Conservation (phyloP, 176 grass and related monocot genomes). For the Pontederia paniculata region DNA sequence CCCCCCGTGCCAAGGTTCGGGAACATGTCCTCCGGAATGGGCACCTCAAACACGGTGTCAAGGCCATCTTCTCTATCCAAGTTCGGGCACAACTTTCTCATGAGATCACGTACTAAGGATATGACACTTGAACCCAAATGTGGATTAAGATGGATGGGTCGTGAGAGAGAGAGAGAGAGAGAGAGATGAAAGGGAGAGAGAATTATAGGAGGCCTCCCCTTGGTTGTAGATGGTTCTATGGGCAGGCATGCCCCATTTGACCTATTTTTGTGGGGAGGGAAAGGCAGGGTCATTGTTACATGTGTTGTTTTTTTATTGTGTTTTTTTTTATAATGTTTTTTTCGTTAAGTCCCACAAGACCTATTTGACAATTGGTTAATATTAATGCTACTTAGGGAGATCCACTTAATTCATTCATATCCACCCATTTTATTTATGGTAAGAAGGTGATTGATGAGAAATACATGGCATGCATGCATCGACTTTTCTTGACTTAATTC, state of each 20-base stretch:
- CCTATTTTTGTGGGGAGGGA: background rate
- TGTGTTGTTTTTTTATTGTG: no score
- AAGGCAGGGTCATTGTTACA: no score
- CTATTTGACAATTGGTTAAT: no score
- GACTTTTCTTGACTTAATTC: no score
- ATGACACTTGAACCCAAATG: background rate
- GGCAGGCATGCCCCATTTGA: background rate
- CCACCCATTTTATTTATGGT: no score
- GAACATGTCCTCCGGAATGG: constrained; percentile 92
- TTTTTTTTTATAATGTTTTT: no score
- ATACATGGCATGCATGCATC: no score
- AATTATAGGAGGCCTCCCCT: constrained; percentile 2
- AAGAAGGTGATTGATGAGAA: no score
- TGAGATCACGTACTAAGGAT: constrained; percentile 2
- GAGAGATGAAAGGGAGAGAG: background rate
- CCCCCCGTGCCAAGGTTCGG: constrained; percentile 31
- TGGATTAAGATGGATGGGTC: background rate
- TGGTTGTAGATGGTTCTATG: background rate
- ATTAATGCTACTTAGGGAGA: no score
- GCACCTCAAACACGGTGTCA: constrained; percentile 96
- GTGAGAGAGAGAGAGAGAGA: background rate
- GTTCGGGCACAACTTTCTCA: constrained; percentile 95
- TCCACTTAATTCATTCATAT: no score
- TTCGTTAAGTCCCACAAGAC: no score
- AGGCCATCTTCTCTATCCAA: constrained; percentile 71